Conservation (phyloP, 495 filamentous ascomycete species). For the Umbilicaria muhlenbergii region DNA sequence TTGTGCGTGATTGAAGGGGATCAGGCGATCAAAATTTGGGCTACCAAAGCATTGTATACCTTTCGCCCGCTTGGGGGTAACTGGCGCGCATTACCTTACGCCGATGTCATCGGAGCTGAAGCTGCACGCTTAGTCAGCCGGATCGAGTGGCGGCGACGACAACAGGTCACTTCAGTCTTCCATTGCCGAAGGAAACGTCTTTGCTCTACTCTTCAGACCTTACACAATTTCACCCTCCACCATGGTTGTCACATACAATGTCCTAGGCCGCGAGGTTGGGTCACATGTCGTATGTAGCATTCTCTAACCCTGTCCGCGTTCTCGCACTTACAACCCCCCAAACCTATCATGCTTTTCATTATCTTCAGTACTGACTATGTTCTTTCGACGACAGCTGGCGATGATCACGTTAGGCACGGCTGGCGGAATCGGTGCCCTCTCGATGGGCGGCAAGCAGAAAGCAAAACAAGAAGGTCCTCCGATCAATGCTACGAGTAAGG, state of each 20-base stretch:
- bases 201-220: too few species aligned
- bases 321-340: background rate
- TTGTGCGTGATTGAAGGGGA: background rate
- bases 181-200: constrained; percentile 8
- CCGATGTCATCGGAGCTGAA: too few species aligned
- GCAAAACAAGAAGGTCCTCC: constrained; percentile 46
- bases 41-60: too few species aligned
- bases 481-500: constrained; percentile 74
- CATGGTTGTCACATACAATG: constrained; percentile 77
- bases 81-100: too few species aligned
- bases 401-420: constrained; percentile 62
- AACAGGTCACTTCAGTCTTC: constrained; percentile 25
- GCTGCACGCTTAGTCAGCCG: too few species aligned
- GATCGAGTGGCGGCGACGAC: background rate
- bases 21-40: background rate
- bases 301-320: constrained; percentile 2
- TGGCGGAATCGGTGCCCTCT: constrained; percentile 38
- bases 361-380: background rate
- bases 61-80: too few species aligned
- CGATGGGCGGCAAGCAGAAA: constrained; percentile 48
- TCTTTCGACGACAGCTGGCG: constrained; percentile 46
- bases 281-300: constrained; percentile 70
- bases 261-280: constrained; percentile 81
- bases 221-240: constrained; percentile 19
- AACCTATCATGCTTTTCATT: background rate